Evolutionary conservation across 2,329 filamentous ascomycete species (phyloP), one percentile per base, ranked within the genome.

Genomic region (Chaetomiaceae sp.): DNA sequence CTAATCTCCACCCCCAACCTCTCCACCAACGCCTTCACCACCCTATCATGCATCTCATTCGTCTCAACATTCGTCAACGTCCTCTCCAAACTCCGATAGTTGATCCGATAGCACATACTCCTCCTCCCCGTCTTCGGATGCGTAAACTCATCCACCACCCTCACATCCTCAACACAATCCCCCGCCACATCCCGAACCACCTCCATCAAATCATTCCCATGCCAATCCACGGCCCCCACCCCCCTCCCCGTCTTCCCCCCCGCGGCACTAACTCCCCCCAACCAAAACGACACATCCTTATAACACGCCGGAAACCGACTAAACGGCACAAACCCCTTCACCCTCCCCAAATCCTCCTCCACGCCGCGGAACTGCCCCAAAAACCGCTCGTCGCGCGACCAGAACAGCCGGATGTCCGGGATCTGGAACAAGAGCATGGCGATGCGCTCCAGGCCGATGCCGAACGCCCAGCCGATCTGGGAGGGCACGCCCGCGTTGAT

Each of bases 151-250:
- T 97, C 93, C 46, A 89, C 82, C 23, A 95, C 75, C 55, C 74
- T 76, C 44, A 97, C 92, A 66, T 96, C 89, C 70, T 99, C 93
- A 31, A 93, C 89, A 19, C 83, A 70, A 66, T 95, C 87, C 44
- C 90, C 91, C 9, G 83, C 88, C 41, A 92, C 77, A 59, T 84
- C 84, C 58, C 93, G 83, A 16, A 96, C 87, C 50, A 96, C 79
- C 70, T 97, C 93, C 92, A 97, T 97, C 45, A 97, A 76, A 68
- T 99, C 93, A 70, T 97, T 97, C 67, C 95, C 91, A 67, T 97
- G 92, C 65, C 96, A 89, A 60, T 73, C 70, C 23, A 68, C 64
- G 51, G 60, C 67, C 61, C 68, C 73, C 33, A 35, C 52, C 51
- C 62, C 68, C 38, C 58, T 63, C 38, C 58, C 64, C 4, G 58